Conservation (phyloP, 345 rosid genomes). For the Anacardium occidentale region DNA sequence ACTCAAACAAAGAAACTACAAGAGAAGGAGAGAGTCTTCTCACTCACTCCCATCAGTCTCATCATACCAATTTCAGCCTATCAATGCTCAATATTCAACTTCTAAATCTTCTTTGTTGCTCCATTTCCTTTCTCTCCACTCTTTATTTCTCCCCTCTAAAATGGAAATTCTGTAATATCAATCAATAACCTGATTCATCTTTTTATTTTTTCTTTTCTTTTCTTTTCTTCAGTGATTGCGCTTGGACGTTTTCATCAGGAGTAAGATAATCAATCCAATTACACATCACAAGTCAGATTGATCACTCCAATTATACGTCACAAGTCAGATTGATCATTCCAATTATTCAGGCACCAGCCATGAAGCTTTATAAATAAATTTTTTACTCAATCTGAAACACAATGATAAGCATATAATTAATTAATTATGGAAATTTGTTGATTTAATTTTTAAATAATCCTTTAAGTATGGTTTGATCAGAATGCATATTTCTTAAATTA, state of each 20-base stretch:
- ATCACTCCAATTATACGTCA: no score
- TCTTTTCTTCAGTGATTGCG: neutral
- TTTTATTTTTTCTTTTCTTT: no score
- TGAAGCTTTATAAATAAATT: neutral
- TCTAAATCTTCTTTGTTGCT: conserved; percentile 12
- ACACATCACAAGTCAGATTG: no score
- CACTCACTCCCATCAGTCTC: conserved; percentile 31
- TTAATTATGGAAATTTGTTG: no score
- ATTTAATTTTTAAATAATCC: no score
- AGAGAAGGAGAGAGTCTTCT: conserved; percentile 13
- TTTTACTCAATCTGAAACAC: no score
- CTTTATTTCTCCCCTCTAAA: conserved; percentile 17
- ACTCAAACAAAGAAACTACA: conserved; percentile 19
- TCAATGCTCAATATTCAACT: neutral
- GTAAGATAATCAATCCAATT: no score
- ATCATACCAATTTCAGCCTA: neutral
- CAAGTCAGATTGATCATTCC: no score
- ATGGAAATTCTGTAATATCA: conserved; percentile 29
- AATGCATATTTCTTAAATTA: no score
- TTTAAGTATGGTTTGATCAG: no score
- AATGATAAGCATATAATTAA: neutral
- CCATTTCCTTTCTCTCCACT: conserved; percentile 13
- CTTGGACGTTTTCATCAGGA: conserved; percentile 18
- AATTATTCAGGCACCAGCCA: neutral
- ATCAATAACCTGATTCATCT: neutral